Conservation (phyloP, 176 grass and related monocot species). For the Bothriochloa decipiens region DNA sequence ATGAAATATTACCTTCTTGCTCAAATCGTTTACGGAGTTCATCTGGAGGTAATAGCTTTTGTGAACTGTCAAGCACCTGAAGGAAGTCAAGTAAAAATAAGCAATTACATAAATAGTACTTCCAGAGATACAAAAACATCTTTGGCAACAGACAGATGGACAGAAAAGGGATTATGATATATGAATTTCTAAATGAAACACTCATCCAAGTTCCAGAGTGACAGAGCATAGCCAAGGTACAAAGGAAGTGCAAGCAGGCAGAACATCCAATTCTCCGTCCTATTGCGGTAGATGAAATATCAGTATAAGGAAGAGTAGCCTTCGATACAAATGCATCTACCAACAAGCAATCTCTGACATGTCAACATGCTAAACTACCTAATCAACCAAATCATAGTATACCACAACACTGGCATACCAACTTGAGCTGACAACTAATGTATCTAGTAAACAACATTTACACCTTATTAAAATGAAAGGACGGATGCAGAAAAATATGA, state of each 20-base stretch:
- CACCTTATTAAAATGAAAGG: not conserved
- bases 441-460: not conserved
- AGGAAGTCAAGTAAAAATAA: conserved; percentile 39
- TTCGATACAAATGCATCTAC: not conserved
- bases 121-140: not conserved
- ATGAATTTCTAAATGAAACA: not conserved
- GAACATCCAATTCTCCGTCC: not conserved
- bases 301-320: not conserved
- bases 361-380: not conserved
- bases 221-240: not conserved
- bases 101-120: not conserved
- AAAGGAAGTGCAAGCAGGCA: not conserved
- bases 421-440: not conserved
- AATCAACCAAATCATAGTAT: not conserved
- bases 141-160: not conserved
- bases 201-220: conserved; percentile 6
- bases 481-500: not conserved
- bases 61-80: conserved; percentile 89
- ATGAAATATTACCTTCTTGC: conserved; percentile 68
- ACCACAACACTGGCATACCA: not conserved
- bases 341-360: not conserved
- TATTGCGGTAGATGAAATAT: not conserved
- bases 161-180: not conserved
- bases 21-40: conserved; percentile 84
- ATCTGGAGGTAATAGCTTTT: conserved; percentile 69